Evolutionary conservation across 306 rosid species (phyloP).

Genomic region (Canavalia gladiata): DNA sequence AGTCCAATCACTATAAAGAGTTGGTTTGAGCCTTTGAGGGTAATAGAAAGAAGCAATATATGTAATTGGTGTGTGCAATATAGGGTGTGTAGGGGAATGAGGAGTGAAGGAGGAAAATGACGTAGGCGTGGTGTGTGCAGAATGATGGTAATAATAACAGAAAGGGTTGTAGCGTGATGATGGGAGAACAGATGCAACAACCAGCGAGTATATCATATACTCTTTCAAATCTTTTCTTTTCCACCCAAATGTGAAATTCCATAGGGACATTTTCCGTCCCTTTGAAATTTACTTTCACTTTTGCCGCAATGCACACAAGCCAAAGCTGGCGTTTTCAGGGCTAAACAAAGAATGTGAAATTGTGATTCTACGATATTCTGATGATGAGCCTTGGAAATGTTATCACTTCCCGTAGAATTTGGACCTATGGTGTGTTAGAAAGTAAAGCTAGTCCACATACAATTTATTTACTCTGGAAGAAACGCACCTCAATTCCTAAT

Average conservation of each 20-base stretch:
- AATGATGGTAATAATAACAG: not conserved
- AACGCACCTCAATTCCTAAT: not conserved
- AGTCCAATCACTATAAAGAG: not conserved
- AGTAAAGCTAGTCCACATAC: slow-evolving; percentile 48
- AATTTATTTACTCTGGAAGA: not conserved
- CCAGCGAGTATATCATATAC: not conserved
- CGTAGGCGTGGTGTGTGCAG: not conserved
- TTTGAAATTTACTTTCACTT: not conserved
- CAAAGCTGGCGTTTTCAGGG: slow-evolving; percentile 38
- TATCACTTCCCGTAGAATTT: slow-evolving; percentile 50
- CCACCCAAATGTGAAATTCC: not conserved
- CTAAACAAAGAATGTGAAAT: not conserved
- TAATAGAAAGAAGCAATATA: not conserved
- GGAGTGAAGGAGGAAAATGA: no score
- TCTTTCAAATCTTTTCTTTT: not conserved
- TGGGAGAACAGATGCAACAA: not conserved
- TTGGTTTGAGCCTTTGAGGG: not conserved
- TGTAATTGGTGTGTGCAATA: not conserved
- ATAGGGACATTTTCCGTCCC: not conserved
- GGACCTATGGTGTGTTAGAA: slow-evolving; percentile 42
- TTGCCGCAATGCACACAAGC: not conserved
- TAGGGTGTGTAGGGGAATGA: no score
- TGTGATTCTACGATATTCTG: slow-evolving; percentile 41
- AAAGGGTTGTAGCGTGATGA: not conserved
- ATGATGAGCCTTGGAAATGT: slow-evolving; percentile 45